A percentile compares a stretch with the other conserved stretches of the same genome.
phyloP scores from a whole-genome alignment of 768 basidiomycete genomes.

The Rhizopogon vinicolor region DNA sequence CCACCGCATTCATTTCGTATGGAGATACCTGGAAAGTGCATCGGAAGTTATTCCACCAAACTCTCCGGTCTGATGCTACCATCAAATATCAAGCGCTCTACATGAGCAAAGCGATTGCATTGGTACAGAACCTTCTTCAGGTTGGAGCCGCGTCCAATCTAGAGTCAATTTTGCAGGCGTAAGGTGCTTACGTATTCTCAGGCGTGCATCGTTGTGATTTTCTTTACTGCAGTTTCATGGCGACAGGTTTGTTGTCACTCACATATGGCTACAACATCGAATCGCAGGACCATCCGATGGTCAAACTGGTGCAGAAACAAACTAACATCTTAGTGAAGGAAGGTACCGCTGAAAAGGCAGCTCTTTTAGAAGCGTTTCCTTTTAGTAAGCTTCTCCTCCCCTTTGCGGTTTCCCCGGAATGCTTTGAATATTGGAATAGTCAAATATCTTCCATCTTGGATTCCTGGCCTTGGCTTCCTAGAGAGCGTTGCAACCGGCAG shows the following conservation, averaged over 20 bases:
- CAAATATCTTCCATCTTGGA: conserved; percentile 17
- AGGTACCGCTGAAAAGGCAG: conserved; percentile 1
- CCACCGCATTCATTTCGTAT: conserved; percentile 9
- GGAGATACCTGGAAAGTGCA: conserved; percentile 15
- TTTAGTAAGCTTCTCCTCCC: conserved; percentile 10
- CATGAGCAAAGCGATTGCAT: neutral
- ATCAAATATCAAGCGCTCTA: conserved; percentile 1
- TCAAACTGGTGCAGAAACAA: neutral
- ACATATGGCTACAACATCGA: conserved; percentile 7
- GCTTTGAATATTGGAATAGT: conserved; percentile 6
- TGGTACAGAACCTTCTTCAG: conserved; percentile 1
- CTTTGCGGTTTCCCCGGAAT: neutral
- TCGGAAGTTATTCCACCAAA: conserved; percentile 11
- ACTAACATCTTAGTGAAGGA: neutral
- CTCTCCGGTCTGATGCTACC: neutral
- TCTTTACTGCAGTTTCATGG: neutral
- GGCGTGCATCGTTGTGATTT: neutral
- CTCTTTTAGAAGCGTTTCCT: conserved; percentile 9
- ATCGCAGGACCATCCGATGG: conserved; percentile 6
- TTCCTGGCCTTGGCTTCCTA: conserved; percentile 8
- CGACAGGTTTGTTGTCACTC: conserved; percentile 5
- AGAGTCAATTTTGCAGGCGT: conserved; percentile 1
- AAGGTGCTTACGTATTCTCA: neutral
- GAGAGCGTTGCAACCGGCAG: neutral
- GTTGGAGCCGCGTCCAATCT: neutral